Evolutionary conservation across 306 rosid species (phyloP).

Genomic region (Boehmeria nivea): DNA sequence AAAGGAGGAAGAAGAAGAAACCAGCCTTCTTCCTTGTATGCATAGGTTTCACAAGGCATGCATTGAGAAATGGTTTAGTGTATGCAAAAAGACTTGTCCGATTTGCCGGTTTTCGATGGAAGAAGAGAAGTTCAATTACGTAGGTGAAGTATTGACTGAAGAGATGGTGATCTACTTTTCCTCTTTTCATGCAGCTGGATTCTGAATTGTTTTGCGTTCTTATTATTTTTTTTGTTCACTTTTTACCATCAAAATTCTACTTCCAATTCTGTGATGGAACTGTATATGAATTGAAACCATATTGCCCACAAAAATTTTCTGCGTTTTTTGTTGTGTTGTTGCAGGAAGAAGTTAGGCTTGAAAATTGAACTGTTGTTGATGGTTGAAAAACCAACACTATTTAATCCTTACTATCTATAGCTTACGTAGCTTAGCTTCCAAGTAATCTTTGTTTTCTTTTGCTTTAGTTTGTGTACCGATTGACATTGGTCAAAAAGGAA

Average conservation of each 20-base stretch:
- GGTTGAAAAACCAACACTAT: no score
- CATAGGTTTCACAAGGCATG: conserved; percentile 78
- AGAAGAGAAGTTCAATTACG: conserved; percentile 29
- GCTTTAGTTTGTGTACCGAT: background rate
- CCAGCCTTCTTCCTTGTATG: conserved; percentile 60
- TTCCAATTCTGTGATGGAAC: no score
- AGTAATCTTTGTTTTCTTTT: no score
- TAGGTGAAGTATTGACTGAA: conserved; percentile 52
- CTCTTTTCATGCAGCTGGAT: conserved; percentile 82
- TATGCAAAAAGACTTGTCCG: conserved; percentile 62
- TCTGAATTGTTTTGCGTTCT: conserved; percentile 28
- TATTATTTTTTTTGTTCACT: background rate
- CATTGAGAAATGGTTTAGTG: conserved; percentile 73
- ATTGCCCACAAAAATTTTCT: no score
- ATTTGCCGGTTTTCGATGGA: conserved; percentile 67
- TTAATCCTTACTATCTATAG: no score
- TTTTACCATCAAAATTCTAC: no score
- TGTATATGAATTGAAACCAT: no score
- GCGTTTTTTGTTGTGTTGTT: no score
- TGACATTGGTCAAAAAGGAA: background rate
- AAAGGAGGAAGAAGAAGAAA: conserved; percentile 26
- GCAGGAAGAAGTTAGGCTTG: no score
- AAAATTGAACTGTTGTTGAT: no score
- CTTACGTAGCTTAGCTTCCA: no score
- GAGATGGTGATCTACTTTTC: conserved; percentile 88